Conservation (phyloP, 192 early-diverging fungal genomes). For the Coemansia sp. region DNA sequence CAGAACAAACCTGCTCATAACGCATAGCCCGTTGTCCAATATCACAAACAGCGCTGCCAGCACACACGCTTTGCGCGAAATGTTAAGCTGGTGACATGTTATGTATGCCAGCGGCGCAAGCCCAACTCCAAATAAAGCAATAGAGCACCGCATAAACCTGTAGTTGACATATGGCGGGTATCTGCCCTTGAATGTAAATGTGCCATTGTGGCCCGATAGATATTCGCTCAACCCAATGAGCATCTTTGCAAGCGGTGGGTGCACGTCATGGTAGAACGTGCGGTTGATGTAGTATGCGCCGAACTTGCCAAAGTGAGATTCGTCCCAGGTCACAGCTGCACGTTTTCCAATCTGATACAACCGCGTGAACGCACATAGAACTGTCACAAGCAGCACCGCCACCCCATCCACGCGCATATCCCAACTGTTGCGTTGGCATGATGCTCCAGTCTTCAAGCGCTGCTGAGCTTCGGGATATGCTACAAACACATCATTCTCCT, state of each 20-base stretch:
- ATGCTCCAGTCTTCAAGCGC: neutral
- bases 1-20: constrained; percentile 67
- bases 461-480: constrained; percentile 15
- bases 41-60: constrained; percentile 60
- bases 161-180: constrained; percentile 67
- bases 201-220: constrained; percentile 62
- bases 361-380: constrained; percentile 26
- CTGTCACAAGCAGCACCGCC: constrained; percentile 37
- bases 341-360: constrained; percentile 38
- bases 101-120: constrained; percentile 66
- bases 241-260: constrained; percentile 87
- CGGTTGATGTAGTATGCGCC: constrained; percentile 86
- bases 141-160: constrained; percentile 63
- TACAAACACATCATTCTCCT: constrained; percentile 12
- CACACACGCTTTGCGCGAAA: constrained; percentile 50
- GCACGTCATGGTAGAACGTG: constrained; percentile 94
- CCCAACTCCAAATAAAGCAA: constrained; percentile 63
- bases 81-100: constrained; percentile 61
- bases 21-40: constrained; percentile 61
- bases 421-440: constrained; percentile 54
- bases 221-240: constrained; percentile 61
- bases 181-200: constrained; percentile 61
- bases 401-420: constrained; percentile 35
- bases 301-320: constrained; percentile 67
- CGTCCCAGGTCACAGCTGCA: constrained; percentile 64